Evolutionary conservation across 768 basidiomycete genomes (phyloP).

Genomic region (Mycena leptocephala): DNA sequence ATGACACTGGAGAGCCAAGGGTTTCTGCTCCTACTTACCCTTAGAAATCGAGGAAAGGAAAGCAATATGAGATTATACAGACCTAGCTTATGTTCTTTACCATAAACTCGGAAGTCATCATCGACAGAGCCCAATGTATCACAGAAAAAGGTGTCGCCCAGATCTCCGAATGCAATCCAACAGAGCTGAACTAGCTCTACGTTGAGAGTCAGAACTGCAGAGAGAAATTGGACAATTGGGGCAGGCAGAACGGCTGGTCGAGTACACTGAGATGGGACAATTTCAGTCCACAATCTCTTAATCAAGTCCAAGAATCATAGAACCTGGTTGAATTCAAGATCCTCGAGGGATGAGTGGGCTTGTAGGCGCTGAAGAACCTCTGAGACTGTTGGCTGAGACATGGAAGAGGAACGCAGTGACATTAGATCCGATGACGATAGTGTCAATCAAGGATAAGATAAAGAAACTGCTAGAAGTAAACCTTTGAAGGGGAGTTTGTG

Average conservation of each 20-base stretch:
- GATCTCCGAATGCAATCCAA: conserved; percentile 16
- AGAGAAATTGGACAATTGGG: background rate
- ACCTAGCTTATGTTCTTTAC: background rate
- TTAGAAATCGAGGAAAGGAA: background rate
- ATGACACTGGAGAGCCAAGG: background rate
- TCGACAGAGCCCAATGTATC: background rate
- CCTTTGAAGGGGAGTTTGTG: no score
- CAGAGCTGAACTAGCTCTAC: background rate
- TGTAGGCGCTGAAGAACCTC: no score
- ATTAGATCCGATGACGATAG: no score
- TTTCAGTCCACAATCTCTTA: background rate
- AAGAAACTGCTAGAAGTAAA: no score
- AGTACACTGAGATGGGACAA: background rate
- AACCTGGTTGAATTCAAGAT: background rate
- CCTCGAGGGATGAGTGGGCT: no score
- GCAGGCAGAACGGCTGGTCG: background rate
- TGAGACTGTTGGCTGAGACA: no score
- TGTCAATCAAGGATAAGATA: no score
- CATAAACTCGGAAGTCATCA: background rate
- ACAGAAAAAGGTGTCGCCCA: background rate
- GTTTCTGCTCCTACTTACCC: background rate
- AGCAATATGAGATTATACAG: background rate
- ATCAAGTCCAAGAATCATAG: background rate
- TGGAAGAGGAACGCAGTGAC: no score
- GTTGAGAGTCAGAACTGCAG: background rate